Evolutionary conservation across 371 early-diverging fungal genomes (phyloP), one percentile per base, ranked within the genome.

Genomic region (Scutellospora calospora): DNA sequence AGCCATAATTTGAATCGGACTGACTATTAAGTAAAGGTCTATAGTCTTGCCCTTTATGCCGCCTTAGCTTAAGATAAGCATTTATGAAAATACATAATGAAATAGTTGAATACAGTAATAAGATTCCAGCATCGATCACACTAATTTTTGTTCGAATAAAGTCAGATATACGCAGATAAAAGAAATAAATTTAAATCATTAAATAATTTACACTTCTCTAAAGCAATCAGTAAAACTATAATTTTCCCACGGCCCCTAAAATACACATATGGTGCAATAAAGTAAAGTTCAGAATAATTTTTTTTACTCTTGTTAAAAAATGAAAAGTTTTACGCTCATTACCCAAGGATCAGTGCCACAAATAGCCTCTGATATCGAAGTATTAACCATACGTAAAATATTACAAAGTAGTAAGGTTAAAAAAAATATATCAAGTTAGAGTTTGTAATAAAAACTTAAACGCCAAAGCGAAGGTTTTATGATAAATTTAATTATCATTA

Each of bases 131-230:
- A n/a, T 75, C 59, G 18, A 75, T 35, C 12, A 75, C 16, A 35
- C 75, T 75, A 68, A 62, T 55, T 55, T 55, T 55, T 55, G 20
- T 55, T 49, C 22, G 20, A 5, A n/a, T 55, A n/a, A 55, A 55
- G 20, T 55, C 6, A 55, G 20, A n/a, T 55, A 55, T 55, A n/a
- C 20, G 14, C 16, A 55, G n/a, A 55, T 25, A 41, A 5, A 33
- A 68, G 41, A 68, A 41, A 68, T 65, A 18, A 65, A 62, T 6
- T 31, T n/a, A 16, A n/a, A n/a, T n/a, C n/a, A n/a, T n/a, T 2
- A 68, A 68, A 68, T 11, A 11, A 22, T 22, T 22, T 25, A 68
- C 68, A 35, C 22, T 68, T 68, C 68, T 68, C 45, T 33, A 38
- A 45, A 68, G n/a, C 68, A 68, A 14, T 45, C 22, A n/a, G 45